Percentiles rank a stretch among this genome's conserved stretches.
Conservation (phyloP, 2,329 filamentous ascomycete genomes). For the Fusarium azukiicola region DNA sequence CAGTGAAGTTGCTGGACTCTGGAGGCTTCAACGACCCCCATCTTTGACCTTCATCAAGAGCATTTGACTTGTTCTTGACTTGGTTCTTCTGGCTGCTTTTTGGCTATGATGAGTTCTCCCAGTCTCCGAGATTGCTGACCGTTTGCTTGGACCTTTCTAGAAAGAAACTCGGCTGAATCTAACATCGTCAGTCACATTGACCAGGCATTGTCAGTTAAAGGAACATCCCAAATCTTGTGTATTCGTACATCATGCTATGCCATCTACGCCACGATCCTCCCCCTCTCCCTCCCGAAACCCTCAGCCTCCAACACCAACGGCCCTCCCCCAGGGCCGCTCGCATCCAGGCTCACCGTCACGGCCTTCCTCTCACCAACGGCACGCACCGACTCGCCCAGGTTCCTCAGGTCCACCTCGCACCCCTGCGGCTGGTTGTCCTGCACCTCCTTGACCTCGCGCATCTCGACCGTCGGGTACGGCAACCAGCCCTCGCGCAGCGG, state of each 20-base stretch:
- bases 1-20: too few species aligned
- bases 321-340: slow-evolving; percentile 82
- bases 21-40: too few species aligned
- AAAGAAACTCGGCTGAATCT: too few species aligned
- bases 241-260: slow-evolving; percentile 12
- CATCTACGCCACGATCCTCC: slow-evolving; percentile 62
- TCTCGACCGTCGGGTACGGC: slow-evolving; percentile 89
- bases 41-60: too few species aligned
- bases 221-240: neutral
- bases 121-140: too few species aligned
- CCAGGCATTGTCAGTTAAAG: neutral
- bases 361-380: slow-evolving; percentile 86
- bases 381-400: slow-evolving; percentile 87
- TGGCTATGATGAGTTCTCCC: too few species aligned
- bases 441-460: slow-evolving; percentile 78
- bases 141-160: too few species aligned
- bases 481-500: slow-evolving; percentile 89
- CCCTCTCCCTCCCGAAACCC: slow-evolving; percentile 53
- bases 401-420: slow-evolving; percentile 91
- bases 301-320: slow-evolving; percentile 85
- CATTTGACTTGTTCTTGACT: too few species aligned
- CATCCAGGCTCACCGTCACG: slow-evolving; percentile 87
- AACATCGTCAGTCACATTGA: too few species aligned
- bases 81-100: too few species aligned
- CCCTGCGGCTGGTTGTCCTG: slow-evolving; percentile 56